Evolutionary conservation across 805 yeast species (phyloP), one percentile per base, ranked within the genome.

Genomic region (Candida rishiriensis): DNA sequence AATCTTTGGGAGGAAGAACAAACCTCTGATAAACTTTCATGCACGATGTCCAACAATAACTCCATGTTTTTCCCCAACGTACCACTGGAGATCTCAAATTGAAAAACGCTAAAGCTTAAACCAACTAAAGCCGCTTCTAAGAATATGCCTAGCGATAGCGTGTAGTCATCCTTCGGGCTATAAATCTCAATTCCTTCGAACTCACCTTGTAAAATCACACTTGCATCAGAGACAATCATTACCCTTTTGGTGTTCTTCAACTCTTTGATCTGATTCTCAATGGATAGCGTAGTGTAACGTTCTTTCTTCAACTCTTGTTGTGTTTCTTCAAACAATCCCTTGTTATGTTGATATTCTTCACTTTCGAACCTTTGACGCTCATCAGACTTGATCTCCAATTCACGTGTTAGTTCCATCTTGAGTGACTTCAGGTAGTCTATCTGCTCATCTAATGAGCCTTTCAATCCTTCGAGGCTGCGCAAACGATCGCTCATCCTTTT

Each of bases 211-310:
- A 3, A 10, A 15, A 6, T 21, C 14, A 29, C 12, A 4, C 7
- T 21, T 4, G 21, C 16, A 14, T 49, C 37, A 10, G 43, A 34
- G 14, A 44, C 30, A 3, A 53, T 42, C 11, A 46, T 29, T 4
- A 57, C n/a, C n/a, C 55, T 49, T 1, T 53, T 48, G 11, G 36
- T 38, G 13, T 47, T 49, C 18, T 56, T 42, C 13, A 56, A 17
- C 30, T 55, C 55, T 42, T 41, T 36, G 11, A 55, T 41, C 38
- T 59, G 57, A 34, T 56, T 45, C 36, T 60, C 57, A 11, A 56
- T 48, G 33, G 53, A 55, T 18, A 51, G n/a, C 32, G 61, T 43
- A 17, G 55, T 47, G 32, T 47, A 47, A n/a, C 29, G 36, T 37
- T 60, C 62, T 3, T 14, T 11, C 8, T 43, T 13, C 3, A 47